These are phyloP conservation scores for Clarireedia monteithiana DNA, from an alignment of 2,329 filamentous ascomycete genomes.

Conservation along the genomic window DNA sequence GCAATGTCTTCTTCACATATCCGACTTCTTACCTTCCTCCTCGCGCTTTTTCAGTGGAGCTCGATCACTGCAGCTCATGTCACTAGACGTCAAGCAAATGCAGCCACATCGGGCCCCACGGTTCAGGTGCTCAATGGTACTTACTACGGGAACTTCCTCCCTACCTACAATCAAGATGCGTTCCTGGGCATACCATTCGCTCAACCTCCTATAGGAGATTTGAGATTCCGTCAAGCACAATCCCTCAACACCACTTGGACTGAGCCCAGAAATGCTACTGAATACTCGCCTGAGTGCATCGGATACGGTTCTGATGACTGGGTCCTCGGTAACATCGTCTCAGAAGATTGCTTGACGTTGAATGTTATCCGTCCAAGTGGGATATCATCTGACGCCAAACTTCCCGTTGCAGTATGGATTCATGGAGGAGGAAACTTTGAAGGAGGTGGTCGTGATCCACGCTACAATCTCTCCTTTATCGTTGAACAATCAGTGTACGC, in stretches of 20 bases:
- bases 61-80: no score
- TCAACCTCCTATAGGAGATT: conserved; percentile 7
- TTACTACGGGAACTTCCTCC: conserved; percentile 13
- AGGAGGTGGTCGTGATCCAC: conserved; percentile 35
- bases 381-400: conserved; percentile 22
- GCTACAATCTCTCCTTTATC: conserved; percentile 52
- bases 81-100: no score
- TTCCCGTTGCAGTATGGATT: conserved; percentile 49
- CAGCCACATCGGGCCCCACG: conserved; percentile 5
- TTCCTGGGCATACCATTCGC: conserved; percentile 19
- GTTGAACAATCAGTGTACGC: conserved; percentile 37
- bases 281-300: conserved; percentile 6
- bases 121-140: conserved; percentile 18
- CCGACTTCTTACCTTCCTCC: neutral
- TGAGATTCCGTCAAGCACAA: conserved; percentile 10
- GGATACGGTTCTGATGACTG: conserved; percentile 5
- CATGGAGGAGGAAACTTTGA: conserved; percentile 32
- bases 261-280: conserved; percentile 22
- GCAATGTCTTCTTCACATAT: neutral
- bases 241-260: conserved; percentile 10
- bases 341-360: conserved; percentile 10
- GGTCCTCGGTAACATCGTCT: conserved; percentile 4
- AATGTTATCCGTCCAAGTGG: conserved; percentile 34
- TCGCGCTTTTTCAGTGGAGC: no score
- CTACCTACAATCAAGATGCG: conserved; percentile 15